Conservation (phyloP, 1,284 basidiomycete species). For the Gomphus bonarii region DNA sequence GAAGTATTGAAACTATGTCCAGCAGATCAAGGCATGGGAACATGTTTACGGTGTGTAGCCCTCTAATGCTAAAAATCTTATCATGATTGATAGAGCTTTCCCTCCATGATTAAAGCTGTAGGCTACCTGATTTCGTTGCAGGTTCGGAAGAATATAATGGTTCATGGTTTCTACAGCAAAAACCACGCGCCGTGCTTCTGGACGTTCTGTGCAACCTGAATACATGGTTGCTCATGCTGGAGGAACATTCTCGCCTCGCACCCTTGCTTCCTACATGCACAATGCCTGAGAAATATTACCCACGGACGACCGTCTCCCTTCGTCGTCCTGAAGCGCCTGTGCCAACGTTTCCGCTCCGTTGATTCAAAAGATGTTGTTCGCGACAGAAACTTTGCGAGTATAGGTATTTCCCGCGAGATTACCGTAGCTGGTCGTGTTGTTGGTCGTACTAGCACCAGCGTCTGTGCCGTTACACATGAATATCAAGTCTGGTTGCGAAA, state of each 20-base stretch:
- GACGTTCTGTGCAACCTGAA: neutral
- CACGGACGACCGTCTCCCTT: conserved; percentile 7
- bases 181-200: neutral
- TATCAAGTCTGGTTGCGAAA: too few relatives aligned
- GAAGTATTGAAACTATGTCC: too few relatives aligned
- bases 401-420: conserved; percentile 56
- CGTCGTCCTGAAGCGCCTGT: conserved; percentile 6
- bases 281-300: conserved; percentile 11
- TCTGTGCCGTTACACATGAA: conserved; percentile 33
- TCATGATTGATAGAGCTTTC: too few relatives aligned
- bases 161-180: too few relatives aligned
- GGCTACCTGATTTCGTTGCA: too few relatives aligned
- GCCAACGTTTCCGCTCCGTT: conserved; percentile 43
- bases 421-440: conserved; percentile 53
- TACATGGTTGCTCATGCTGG: neutral
- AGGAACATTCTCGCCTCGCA: conserved; percentile 8
- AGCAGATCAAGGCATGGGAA: too few relatives aligned
- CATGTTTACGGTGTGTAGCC: too few relatives aligned
- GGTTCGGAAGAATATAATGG: too few relatives aligned
- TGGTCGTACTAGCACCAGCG: conserved; percentile 57
- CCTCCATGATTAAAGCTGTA: too few relatives aligned
- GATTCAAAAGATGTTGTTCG: conserved; percentile 43
- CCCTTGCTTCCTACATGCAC: conserved; percentile 16
- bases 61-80: too few relatives aligned
- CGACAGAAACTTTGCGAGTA: conserved; percentile 46